These are phyloP conservation scores for Zygosaccharomyces pseudorouxii DNA, from an alignment of 805 yeast species.

Conservation along the genomic window DNA sequence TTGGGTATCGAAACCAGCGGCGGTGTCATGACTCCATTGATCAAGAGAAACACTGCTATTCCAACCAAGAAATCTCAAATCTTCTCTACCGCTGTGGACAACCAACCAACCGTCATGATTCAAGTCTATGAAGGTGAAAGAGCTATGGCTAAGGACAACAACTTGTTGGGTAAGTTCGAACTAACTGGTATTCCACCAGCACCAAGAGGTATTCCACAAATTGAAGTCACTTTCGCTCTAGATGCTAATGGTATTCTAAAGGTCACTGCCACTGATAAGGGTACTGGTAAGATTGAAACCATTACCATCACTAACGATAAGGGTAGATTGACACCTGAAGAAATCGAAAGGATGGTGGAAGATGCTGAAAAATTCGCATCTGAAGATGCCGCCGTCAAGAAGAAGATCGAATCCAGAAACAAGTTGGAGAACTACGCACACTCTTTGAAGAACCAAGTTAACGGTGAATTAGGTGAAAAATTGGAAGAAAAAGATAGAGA, in stretches of 20 bases:
- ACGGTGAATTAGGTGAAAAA: slow-evolving; percentile 64
- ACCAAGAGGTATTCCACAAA: slow-evolving; percentile 98
- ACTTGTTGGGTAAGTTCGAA: slow-evolving; percentile 94
- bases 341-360: slow-evolving; percentile 94
- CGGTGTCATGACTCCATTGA: slow-evolving; percentile 94
- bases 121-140: slow-evolving; percentile 97
- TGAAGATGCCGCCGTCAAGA: slow-evolving; percentile 79
- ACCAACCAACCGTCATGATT: slow-evolving; percentile 91
- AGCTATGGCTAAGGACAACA: slow-evolving; percentile 90
- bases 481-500: slow-evolving; percentile 89
- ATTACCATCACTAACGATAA: slow-evolving; percentile 90
- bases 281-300: slow-evolving; percentile 87
- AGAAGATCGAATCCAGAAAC: slow-evolving; percentile 85
- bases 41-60: slow-evolving; percentile 90
- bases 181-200: slow-evolving; percentile 97
- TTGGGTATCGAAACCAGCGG: slow-evolving; percentile 96
- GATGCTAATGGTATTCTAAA: slow-evolving; percentile 97
- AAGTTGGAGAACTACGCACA: slow-evolving; percentile 84
- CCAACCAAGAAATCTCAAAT: slow-evolving; percentile 95
- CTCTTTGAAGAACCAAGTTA: slow-evolving; percentile 67
- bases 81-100: slow-evolving; percentile 93
- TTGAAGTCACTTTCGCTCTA: slow-evolving; percentile 93
- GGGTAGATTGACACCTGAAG: slow-evolving; percentile 90
- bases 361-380: slow-evolving; percentile 95
- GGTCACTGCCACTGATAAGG: slow-evolving; percentile 91